Percentiles rank a stretch among this genome's conserved stretches.
Evolutionary conservation across 345 rosid genomes (phyloP).

Genomic region (Firmiana major): DNA sequence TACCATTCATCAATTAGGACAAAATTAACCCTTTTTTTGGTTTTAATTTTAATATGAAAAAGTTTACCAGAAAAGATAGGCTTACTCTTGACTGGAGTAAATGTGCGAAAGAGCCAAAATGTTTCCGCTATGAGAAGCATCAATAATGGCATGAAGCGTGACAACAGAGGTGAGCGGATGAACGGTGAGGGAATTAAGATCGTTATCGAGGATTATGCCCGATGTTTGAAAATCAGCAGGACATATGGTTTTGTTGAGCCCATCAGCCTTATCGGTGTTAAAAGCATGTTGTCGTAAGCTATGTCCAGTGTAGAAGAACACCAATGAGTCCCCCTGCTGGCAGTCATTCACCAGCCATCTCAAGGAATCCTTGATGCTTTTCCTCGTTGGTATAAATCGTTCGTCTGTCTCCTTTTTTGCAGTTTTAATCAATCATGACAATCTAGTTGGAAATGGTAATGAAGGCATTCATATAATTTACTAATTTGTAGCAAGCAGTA

Average conservation of each 20-base stretch:
- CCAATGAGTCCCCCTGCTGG: constrained; percentile 38
- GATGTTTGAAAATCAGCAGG: constrained; percentile 43
- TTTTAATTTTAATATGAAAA: too few species aligned
- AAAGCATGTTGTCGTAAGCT: constrained; percentile 45
- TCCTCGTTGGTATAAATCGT: constrained; percentile 35
- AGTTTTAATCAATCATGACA: background rate
- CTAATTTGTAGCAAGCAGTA: background rate
- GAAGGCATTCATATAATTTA: background rate
- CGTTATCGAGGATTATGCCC: constrained; percentile 49
- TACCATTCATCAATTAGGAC: too few species aligned
- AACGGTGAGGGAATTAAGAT: constrained; percentile 44
- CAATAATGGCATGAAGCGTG: constrained; percentile 58
- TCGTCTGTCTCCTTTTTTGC: constrained; percentile 35
- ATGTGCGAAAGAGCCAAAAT: constrained; percentile 45
- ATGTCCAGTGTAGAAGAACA: constrained; percentile 65
- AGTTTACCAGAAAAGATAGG: background rate
- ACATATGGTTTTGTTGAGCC: constrained; percentile 55
- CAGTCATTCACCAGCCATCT: constrained; percentile 49
- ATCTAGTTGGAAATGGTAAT: too few species aligned
- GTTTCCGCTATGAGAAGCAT: constrained; percentile 72
- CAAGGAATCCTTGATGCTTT: constrained; percentile 40
- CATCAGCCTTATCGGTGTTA: constrained; percentile 45
- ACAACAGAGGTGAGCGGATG: constrained; percentile 41
- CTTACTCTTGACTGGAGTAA: constrained; percentile 36
- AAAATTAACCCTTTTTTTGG: too few species aligned